Percentiles rank a stretch among this genome's conserved stretches.
phyloP scores from a whole-genome alignment of 1,139 yeast genomes.

The Taiozyma onychis region DNA sequence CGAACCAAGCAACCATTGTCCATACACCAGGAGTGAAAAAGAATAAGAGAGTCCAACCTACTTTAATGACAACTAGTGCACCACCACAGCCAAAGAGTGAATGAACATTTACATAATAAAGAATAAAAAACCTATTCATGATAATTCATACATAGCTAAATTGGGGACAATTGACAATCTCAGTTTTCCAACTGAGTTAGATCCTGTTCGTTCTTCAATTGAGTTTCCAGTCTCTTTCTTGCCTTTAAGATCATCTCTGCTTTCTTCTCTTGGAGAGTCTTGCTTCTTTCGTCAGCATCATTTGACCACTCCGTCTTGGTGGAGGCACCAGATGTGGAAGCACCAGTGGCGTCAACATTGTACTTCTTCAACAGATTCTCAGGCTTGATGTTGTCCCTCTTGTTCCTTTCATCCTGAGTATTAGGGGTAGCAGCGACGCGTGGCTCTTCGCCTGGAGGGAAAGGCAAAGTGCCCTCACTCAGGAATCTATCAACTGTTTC shows the following conservation, averaged over 20 bases:
- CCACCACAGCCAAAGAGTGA: neutral
- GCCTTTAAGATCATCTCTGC: conserved; percentile 47
- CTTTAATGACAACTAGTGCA: conserved; percentile 26
- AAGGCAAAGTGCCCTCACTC: conserved; percentile 59
- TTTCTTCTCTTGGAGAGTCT: conserved; percentile 39
- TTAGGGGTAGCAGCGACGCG: conserved; percentile 12
- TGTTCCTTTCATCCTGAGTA: conserved; percentile 15
- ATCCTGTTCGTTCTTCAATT: conserved; percentile 22
- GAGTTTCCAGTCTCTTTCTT: conserved; percentile 35
- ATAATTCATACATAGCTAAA: neutral
- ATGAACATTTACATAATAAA: neutral
- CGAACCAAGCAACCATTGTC: neutral
- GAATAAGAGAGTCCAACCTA: conserved; percentile 43
- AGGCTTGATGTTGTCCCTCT: conserved; percentile 16
- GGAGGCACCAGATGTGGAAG: neutral
- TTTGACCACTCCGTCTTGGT: conserved; percentile 30
- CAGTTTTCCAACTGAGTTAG: conserved; percentile 8
- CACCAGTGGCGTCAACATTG: conserved; percentile 10
- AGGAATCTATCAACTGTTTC: conserved; percentile 68
- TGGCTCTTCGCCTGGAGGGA: conserved; percentile 47
- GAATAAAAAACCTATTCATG: neutral
- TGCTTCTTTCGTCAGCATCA: conserved; percentile 34
- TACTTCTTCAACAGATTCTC: conserved; percentile 23
- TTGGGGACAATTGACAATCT: neutral
- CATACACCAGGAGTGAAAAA: conserved; percentile 23